phyloP scores from a whole-genome alignment of 768 basidiomycete species.

The Rhodotorula toruloides region DNA sequence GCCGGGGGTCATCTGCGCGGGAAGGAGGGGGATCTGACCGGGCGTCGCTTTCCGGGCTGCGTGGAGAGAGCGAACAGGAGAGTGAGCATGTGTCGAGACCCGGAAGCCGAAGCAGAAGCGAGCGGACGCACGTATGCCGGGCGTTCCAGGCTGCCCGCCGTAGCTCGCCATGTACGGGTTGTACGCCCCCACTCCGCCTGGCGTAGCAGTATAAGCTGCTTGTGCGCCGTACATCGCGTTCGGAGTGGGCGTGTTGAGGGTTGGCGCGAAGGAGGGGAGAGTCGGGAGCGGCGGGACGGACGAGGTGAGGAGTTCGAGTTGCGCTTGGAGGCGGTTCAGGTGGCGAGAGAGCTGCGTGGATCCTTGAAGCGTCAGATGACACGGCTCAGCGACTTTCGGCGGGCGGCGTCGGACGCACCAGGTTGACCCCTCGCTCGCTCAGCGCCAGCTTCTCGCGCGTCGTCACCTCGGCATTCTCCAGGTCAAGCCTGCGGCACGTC shows the following conservation, averaged over 20 bases:
- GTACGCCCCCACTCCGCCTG: background rate
- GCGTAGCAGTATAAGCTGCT: background rate
- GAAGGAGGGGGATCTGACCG: slow-evolving; percentile 22
- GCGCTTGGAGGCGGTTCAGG: slow-evolving; percentile 35
- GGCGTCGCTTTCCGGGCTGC: slow-evolving; percentile 27
- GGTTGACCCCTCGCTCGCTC: slow-evolving; percentile 32
- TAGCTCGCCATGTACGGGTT: slow-evolving; percentile 13
- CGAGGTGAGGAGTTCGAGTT: slow-evolving; percentile 39
- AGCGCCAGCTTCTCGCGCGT: slow-evolving; percentile 34
- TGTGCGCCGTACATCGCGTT: slow-evolving; percentile 11
- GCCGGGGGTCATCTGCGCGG: slow-evolving; percentile 20
- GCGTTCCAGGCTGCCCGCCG: slow-evolving; percentile 6
- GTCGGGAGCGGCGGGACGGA: slow-evolving; percentile 33
- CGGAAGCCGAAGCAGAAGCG: too few species aligned
- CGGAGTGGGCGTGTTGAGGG: background rate
- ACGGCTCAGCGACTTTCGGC: background rate
- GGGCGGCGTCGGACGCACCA: slow-evolving; percentile 4
- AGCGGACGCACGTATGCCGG: slow-evolving; percentile 5
- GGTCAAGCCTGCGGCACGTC: slow-evolving; percentile 17
- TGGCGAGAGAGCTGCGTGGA: slow-evolving; percentile 26
- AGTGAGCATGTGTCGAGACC: too few species aligned
- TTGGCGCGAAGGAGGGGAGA: slow-evolving; percentile 34
- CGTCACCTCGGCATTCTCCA: slow-evolving; percentile 27
- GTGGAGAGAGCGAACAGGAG: background rate
- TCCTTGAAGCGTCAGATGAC: background rate